Percentiles rank a stretch among this genome's conserved stretches.
Evolutionary conservation across 345 rosid species (phyloP).

Genomic region (Isatis tinctoria): DNA sequence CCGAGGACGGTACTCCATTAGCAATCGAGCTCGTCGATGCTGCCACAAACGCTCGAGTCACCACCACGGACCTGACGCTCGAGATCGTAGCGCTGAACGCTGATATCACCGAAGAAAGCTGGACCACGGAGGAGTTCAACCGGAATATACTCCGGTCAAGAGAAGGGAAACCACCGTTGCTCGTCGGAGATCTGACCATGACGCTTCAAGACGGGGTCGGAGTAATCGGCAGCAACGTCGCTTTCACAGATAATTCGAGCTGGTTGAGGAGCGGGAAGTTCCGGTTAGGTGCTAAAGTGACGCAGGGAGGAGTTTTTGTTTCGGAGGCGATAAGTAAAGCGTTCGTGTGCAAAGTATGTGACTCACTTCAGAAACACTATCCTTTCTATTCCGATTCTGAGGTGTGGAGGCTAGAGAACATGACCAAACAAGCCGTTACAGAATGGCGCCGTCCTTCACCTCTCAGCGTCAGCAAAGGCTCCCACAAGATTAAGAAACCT

Average conservation of each 20-base stretch:
- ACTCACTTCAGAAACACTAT: too few relatives aligned
- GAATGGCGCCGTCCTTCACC: constrained; percentile 18
- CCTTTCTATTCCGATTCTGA: constrained; percentile 43
- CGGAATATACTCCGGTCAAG: constrained; percentile 42
- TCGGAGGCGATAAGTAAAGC: constrained; percentile 52
- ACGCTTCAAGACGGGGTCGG: constrained; percentile 44
- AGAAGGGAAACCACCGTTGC: constrained; percentile 46
- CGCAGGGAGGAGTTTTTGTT: constrained; percentile 27
- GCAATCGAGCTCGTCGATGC: constrained; percentile 44
- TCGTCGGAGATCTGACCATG: constrained; percentile 48
- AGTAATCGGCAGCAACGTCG: constrained; percentile 19
- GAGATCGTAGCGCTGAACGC: constrained; percentile 52
- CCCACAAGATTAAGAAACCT: not conserved
- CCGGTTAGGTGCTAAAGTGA: constrained; percentile 51
- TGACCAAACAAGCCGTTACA: constrained; percentile 43
- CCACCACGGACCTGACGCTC: constrained; percentile 40
- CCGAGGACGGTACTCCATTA: constrained; percentile 40
- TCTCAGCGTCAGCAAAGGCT: not conserved
- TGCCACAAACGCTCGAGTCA: constrained; percentile 22
- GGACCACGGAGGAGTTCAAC: constrained; percentile 38
- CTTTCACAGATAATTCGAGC: constrained; percentile 59
- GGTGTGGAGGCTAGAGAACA: constrained; percentile 55
- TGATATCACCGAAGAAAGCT: constrained; percentile 45
- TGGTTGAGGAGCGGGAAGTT: constrained; percentile 55
- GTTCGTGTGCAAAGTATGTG: constrained; percentile 41